Base-by-base conservation (phyloP, 2,329 filamentous ascomycete species). In the Talaromyces islandicus region DNA sequence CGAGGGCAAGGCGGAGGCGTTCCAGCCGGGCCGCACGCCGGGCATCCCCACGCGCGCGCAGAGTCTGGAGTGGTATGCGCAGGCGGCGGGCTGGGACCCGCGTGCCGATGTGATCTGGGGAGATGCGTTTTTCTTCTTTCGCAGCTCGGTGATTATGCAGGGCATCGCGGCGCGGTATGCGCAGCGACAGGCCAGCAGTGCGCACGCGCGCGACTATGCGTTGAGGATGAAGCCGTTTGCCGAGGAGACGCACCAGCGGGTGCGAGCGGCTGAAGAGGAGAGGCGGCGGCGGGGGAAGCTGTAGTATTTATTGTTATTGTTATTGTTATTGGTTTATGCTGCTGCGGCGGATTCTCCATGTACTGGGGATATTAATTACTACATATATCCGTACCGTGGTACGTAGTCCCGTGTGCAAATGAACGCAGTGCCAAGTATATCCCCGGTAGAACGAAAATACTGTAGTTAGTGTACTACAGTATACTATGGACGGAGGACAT, bases 91-190 rank as follows among this genome's bases (percentile, higher is more conserved):
- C 17, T 95, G 90, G 83, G 83, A 92, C 73, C 85, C 88, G 0
- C 77, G 75, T 1, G 74, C 80, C 21, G 77, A 77, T 27, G 77
- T 88, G 58, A 80, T 79, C 7, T 89, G 86, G 86, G 85, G 85
- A 4, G 82, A 85, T 68, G 83, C 85, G 0, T 88, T 88, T 71
- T 81, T 81, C 56, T 78, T 82, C 25, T 86, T 86, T 69, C 77
- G 85, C 54, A 80, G 78, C 35, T 79, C 81, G 25, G 79, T 88
- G 46, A 87, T 88, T 70, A 85, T 80, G 87, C 94, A 99, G 79
- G 94, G 94, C 3, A 97, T 99, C 72, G 92, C 92, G 54, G 94
- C 94, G 55, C 80, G 94, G 64, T 89, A 89, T 73, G 94, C 94
- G 27, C 78, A 84, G 54, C 80, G 93, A 54, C 93, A 97, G 81